A percentile compares a stretch with the other conserved stretches of the same genome.
Evolutionary conservation across 371 early-diverging fungal genomes (phyloP).

Genomic region (Mortierella sp.): DNA sequence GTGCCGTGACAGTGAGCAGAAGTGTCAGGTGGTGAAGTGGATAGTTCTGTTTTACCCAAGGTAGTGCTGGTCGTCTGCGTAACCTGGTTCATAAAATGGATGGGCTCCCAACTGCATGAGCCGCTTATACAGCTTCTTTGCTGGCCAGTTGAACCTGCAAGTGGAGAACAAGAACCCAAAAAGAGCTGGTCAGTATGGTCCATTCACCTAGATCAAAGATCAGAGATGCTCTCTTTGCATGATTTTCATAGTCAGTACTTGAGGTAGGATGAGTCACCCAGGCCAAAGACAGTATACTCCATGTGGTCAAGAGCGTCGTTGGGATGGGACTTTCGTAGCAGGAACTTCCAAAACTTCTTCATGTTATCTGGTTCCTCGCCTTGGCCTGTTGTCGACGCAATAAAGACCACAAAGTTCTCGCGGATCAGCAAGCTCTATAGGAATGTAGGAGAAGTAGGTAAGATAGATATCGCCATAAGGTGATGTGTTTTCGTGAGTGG

Average conservation of each 20-base stretch:
- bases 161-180: background rate
- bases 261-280: constrained; percentile 95
- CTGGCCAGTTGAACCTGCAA: constrained; percentile 91
- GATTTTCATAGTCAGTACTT: constrained; percentile 58
- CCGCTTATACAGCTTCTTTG: constrained; percentile 92
- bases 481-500: background rate
- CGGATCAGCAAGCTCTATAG: constrained; percentile 65
- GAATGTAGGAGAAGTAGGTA: background rate
- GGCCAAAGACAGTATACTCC: constrained; percentile 89
- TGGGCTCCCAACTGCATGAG: constrained; percentile 90
- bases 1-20: background rate
- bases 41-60: constrained; percentile 72
- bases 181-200: too few relatives aligned
- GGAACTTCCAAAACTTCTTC: constrained; percentile 91
- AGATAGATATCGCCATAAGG: background rate
- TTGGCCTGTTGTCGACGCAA: constrained; percentile 95
- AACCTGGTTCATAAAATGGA: constrained; percentile 78
- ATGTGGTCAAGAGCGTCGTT: constrained; percentile 70
- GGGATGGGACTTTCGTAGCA: constrained; percentile 84
- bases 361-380: constrained; percentile 94
- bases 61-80: constrained; percentile 98
- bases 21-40: background rate
- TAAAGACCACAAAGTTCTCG: constrained; percentile 83
- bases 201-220: too few relatives aligned
- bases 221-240: background rate